Evolutionary conservation across 805 yeast genomes (phyloP), one percentile per base, ranked within the genome.

Genomic region (Schwanniomyces yamadae): DNA sequence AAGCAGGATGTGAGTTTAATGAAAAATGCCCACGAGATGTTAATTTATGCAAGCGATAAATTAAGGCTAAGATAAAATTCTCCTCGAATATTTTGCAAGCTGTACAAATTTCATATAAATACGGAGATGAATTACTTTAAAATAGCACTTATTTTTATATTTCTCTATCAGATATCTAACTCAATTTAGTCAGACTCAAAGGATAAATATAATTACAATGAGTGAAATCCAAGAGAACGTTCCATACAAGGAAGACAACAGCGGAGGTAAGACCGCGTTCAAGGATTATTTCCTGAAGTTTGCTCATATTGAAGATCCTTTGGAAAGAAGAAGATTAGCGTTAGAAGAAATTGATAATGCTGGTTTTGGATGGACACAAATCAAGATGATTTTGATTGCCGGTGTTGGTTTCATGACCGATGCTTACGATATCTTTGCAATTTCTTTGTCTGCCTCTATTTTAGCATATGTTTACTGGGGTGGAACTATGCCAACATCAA

Each of bases 341-440:
- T 69, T 85, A 56, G 88, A 84, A 60, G 84, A 84, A 57, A 85
- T 85, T 45, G 95, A 85, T 63, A 80, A 82, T 48, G 85, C 88
- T 36, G 62, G 71, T 1, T 85, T 85, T 49, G 86, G 90, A 40
- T 82, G 89, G 93, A 82, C 84, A 54, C 93, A 85, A 54, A 63
- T 84, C 36, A 78, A 87, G 64, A 84, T 88, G 71, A 84, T 86
- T 52, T 58, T 77, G 62, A 88, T 86, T 57, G 95, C 95, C 64
- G 69, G 96, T 72, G 93, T 88, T 47, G 96, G 96, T 60, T 88
- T 88, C 78, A 62, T 89, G 65, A 88, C 95, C 19, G 96, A 88
- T 66, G 79, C 96, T 37, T 88, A 89, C 63, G 96, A 89, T 71
- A 85, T 89, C 49, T 89, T 88, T 54, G 90, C 96, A 48, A 88